These are phyloP conservation scores for Phalaenopsis aphrodite DNA, from an alignment of 106 monocot genomes.

Conservation along the genomic window DNA sequence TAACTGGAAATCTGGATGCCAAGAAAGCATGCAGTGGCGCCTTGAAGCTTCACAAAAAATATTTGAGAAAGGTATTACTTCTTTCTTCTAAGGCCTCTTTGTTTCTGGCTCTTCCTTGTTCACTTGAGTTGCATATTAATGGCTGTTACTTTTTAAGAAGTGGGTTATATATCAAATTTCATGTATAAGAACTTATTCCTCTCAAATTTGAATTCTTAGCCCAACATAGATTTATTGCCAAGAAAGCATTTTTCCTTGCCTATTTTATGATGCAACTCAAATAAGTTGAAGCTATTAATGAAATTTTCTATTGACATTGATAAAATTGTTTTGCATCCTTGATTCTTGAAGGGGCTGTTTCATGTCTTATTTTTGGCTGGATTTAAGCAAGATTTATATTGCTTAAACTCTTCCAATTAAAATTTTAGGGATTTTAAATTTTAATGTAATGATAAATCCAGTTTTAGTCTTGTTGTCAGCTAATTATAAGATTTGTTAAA, in stretches of 20 bases:
- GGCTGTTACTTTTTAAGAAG: not conserved
- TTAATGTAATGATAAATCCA: no score
- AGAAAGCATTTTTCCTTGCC: not conserved
- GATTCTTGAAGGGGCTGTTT: no score
- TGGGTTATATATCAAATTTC: not conserved
- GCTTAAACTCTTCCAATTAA: no score
- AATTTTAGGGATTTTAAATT: no score
- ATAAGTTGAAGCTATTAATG: not conserved
- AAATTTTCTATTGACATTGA: not conserved
- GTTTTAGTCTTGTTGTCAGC: no score
- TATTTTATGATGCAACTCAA: not conserved
- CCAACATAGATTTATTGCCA: not conserved
- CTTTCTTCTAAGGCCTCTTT: not conserved
- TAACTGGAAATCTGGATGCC: conserved; percentile 36
- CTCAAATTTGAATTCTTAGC: not conserved
- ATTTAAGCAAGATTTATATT: no score
- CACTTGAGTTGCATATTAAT: not conserved
- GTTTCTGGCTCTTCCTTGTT: not conserved
- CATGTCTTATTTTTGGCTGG: no score
- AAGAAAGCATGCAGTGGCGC: conserved; percentile 31
- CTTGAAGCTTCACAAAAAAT: conserved; percentile 42
- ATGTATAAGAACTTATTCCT: not conserved
- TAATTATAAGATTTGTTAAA: no score
- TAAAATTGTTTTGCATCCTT: not conserved
- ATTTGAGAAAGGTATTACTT: conserved; percentile 30